These are phyloP conservation scores for Mucor mucedo DNA, from an alignment of 371 early-diverging fungal species.

Conservation along the genomic window DNA sequence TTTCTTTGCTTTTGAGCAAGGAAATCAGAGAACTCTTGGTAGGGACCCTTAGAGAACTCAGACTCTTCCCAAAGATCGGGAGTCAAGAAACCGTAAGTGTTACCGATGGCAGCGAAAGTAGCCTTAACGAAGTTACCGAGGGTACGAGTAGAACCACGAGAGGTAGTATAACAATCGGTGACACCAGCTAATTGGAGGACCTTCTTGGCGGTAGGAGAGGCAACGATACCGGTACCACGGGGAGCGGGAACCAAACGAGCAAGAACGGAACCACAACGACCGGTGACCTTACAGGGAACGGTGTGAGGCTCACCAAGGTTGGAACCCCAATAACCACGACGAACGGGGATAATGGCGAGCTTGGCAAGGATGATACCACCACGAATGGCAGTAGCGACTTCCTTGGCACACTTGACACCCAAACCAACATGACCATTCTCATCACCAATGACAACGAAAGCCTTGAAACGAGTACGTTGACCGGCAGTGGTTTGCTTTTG, in stretches of 20 bases:
- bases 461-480: conserved; percentile 99
- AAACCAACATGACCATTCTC: conserved; percentile 98
- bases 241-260: conserved; percentile 79
- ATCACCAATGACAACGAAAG: conserved; percentile 99
- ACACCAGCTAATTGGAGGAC: conserved; percentile 99
- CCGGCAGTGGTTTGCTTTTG: conserved; percentile 99
- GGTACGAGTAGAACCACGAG: conserved; percentile 92
- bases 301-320: conserved; percentile 98
- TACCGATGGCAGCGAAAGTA: conserved; percentile 97
- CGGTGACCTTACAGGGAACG: conserved; percentile 98
- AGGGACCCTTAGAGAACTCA: conserved; percentile 86
- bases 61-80: conserved; percentile 97
- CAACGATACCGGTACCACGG: conserved; percentile 93
- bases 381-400: conserved; percentile 98
- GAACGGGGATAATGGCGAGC: conserved; percentile 97
- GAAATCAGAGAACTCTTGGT: conserved; percentile 94
- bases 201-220: conserved; percentile 97
- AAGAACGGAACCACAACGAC: conserved; percentile 98
- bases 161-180: conserved; percentile 97
- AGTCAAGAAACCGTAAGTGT: conserved; percentile 97
- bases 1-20: conserved; percentile 70
- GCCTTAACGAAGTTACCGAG: conserved; percentile 99
- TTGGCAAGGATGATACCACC: conserved; percentile 99
- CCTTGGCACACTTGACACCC: conserved; percentile 99
- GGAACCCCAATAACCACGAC: conserved; percentile 99